Base-by-base conservation (phyloP, 345 rosid species). In the Eucalyptus erythrocorys region DNA sequence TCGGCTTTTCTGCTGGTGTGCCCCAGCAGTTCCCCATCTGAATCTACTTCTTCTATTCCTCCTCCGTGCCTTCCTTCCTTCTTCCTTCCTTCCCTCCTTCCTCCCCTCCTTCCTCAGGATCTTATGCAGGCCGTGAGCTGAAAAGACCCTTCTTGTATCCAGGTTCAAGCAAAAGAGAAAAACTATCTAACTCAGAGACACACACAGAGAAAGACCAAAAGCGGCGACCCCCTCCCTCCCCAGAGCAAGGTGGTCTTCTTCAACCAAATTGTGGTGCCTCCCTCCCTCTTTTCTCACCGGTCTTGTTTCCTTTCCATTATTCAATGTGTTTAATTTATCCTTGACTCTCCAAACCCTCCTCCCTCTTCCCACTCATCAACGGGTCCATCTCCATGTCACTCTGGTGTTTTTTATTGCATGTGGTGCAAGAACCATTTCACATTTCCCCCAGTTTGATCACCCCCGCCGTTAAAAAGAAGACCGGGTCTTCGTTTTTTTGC, bases 21-120 rank as follows among this genome's bases (percentile, higher is more conserved):
- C 93, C 87, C 94, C 98, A 97, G 87, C 99, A 97, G 90, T 59
- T 85, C 87, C 87, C 87, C 87, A 85, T 85, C 59, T 85, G 59
- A 49, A 27, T 53, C 87, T n/a, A 19, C 55, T 85, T 48, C 37
- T 32, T 85, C 55, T 27, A 4, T 32, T 17, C 27, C n/a, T 47
- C 47, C 85, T 21, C 5, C 85, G 30, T 42, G 16, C 85, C 30
- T 81, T 9, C 30, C 16, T 11, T 7, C 50, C 34, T 13, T 84
- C 51, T 17, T 48, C 50, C 49, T 43, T 16, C 86, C n/a, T 6
- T 27, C 51, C 32, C 4, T 85, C 24, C 86, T 45, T 37, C 85
- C 24, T 17, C 79, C 47, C n/a, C n/a, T n/a, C n/a, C n/a, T 26
- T 48, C 86, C 22, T 48, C 30, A 12, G 55, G 53, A 27, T 48